Evolutionary conservation across 805 yeast genomes (phyloP).

Genomic region (Saturnispora ahearnii): DNA sequence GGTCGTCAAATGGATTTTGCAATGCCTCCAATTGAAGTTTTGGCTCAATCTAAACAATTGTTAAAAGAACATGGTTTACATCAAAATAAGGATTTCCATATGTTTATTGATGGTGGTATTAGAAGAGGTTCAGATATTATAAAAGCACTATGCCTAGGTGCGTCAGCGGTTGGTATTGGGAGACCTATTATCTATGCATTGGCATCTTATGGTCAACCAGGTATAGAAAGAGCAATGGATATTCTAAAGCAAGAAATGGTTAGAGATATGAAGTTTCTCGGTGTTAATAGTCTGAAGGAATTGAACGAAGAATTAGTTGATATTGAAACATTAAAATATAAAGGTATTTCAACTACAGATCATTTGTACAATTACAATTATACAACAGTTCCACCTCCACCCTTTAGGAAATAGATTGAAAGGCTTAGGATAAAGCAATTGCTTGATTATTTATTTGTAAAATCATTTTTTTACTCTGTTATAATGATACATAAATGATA

Average conservation of each 20-base stretch:
- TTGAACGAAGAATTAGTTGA: slow-evolving; percentile 32
- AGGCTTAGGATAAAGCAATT: neutral
- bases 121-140: slow-evolving; percentile 70
- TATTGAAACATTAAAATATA: slow-evolving; percentile 35
- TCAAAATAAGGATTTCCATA: slow-evolving; percentile 43
- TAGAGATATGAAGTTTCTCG: slow-evolving; percentile 52
- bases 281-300: slow-evolving; percentile 42
- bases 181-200: slow-evolving; percentile 70
- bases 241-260: slow-evolving; percentile 44
- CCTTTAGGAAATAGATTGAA: slow-evolving; percentile 9
- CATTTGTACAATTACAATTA: slow-evolving; percentile 44
- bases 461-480: neutral
- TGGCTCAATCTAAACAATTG: slow-evolving; percentile 44
- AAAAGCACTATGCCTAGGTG: slow-evolving; percentile 71
- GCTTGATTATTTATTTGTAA: neutral
- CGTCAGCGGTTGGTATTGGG: slow-evolving; percentile 58
- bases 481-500: neutral
- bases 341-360: slow-evolving; percentile 47
- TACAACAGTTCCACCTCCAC: slow-evolving; percentile 25
- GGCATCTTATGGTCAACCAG: slow-evolving; percentile 70
- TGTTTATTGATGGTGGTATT: slow-evolving; percentile 70
- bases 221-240: slow-evolving; percentile 47
- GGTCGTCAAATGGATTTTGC: slow-evolving; percentile 62
- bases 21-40: slow-evolving; percentile 50
- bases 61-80: slow-evolving; percentile 30